Percentiles rank a stretch among this genome's conserved stretches.
These are phyloP conservation scores for Naganishia albida DNA, from an alignment of 1,284 basidiomycete species.

Conservation along the genomic window DNA sequence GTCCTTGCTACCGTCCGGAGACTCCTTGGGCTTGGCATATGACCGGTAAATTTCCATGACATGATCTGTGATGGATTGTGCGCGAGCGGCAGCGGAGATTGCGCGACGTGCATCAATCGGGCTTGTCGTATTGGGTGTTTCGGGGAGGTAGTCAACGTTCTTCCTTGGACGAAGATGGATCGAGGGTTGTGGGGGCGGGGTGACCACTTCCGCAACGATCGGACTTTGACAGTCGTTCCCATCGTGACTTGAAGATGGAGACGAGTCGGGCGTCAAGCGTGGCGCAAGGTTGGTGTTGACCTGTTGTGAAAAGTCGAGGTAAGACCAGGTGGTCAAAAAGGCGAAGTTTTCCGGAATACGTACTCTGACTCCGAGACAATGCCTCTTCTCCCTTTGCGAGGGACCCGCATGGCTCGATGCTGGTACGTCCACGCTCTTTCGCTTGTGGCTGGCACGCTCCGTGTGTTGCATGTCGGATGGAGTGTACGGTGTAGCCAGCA, in stretches of 20 bases:
- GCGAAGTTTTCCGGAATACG: not conserved
- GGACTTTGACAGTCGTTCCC: not conserved
- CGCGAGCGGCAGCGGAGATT: constrained; percentile 21
- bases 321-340: too few species aligned
- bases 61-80: constrained; percentile 23
- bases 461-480: not conserved
- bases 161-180: constrained; percentile 10
- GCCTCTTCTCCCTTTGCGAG: constrained; percentile 7
- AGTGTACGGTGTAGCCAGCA: not conserved
- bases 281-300: not conserved
- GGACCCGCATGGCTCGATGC: not conserved
- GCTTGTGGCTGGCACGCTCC: not conserved
- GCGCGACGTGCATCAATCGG: constrained; percentile 6
- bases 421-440: not conserved
- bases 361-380: constrained; percentile 6
- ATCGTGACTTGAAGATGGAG: not conserved
- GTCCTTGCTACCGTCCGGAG: not conserved
- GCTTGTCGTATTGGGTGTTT: not conserved
- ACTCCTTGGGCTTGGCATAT: constrained; percentile 19
- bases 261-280: not conserved
- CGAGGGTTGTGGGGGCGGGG: not conserved
- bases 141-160: not conserved
- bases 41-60: constrained; percentile 14
- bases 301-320: not conserved
- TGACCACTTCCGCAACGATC: not conserved